Percentiles rank a stretch among this genome's conserved stretches.
These are phyloP conservation scores for Fusarium sp. DNA, from an alignment of 2,329 filamentous ascomycete species.

Conservation along the genomic window DNA sequence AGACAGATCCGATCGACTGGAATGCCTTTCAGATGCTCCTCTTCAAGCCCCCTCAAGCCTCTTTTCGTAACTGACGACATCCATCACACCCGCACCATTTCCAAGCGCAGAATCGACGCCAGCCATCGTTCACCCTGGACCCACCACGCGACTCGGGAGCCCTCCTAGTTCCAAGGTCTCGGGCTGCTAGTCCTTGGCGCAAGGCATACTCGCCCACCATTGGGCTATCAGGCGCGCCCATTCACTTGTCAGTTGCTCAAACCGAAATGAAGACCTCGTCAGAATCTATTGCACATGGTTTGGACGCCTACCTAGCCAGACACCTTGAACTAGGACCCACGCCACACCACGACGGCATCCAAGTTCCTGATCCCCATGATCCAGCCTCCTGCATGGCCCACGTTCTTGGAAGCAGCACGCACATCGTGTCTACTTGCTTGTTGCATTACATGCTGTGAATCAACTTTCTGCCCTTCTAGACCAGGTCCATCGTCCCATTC, in stretches of 20 bases:
- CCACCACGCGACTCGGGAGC: constrained; percentile 22
- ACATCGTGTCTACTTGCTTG: constrained; percentile 11
- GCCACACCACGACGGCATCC: constrained; percentile 25
- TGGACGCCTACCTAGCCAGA: constrained; percentile 37
- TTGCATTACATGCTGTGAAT: constrained; percentile 33
- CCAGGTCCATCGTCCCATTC: constrained; percentile 21
- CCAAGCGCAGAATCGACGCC: constrained; percentile 31
- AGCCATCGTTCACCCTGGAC: constrained; percentile 33
- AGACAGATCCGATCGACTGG: constrained; percentile 43
- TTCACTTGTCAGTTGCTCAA: constrained; percentile 33
- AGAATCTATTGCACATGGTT: constrained; percentile 46
- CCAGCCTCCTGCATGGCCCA: constrained; percentile 41
- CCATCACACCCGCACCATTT: constrained; percentile 18
- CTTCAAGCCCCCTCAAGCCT: constrained; percentile 17
- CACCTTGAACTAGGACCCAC: constrained; percentile 37
- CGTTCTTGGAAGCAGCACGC: constrained; percentile 34
- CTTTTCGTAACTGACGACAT: constrained; percentile 8
- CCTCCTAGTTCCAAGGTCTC: constrained; percentile 20
- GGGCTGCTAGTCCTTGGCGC: constrained; percentile 35
- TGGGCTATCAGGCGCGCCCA: constrained; percentile 42
- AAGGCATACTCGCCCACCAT: constrained; percentile 45
- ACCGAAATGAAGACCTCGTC: constrained; percentile 27
- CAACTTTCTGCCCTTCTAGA: constrained; percentile 25
- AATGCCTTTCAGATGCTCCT: constrained; percentile 30
- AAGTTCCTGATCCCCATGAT: constrained; percentile 33